Base-by-base conservation (phyloP, 2,329 filamentous ascomycete species). In the Botrytis galanthina region DNA sequence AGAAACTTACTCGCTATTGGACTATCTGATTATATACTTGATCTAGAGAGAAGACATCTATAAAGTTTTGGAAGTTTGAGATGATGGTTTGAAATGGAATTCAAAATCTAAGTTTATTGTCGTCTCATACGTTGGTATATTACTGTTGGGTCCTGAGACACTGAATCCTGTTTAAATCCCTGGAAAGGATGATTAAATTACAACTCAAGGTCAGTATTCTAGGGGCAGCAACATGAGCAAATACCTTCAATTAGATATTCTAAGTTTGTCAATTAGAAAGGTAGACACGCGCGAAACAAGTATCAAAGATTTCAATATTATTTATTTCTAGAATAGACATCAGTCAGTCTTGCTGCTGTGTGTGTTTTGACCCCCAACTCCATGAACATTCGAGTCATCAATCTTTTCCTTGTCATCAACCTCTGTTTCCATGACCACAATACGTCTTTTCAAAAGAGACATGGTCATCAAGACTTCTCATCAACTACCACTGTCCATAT, bases 391-490 rank as follows among this genome's bases (percentile, higher is more conserved):
- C 35, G 6, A 42, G 66, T 69, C 39, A 42, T 37, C 42, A n/a
- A n/a, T n/a, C 18, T 32, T 60, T 70, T 37, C 18, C 48, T 10
- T 48, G 5, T 10, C 18, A 39, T 29, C 48, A 29, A 51, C 29
- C 32, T n/a, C 51, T 42, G 29, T 61, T 68, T 44, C 59, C 14
- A 54, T 16, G 44, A 54, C 22, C 59, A 35, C 20, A 71, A 54
- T 51, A 29, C 22, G 37, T 26, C 59, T 12, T 61, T 3, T 9
- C 37, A 54, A 44, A 69, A 39, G 20, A 48, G 61, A 66, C 51
- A 51, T 32, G 14, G 29, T 60, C 63, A 72, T 72, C 71, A 69
- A 72, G 63, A 72, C 63, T 42, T 69, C 64, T 72, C 63, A 46
- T 60, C 37, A 54, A 51, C 35, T 26, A n/a, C 10, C 9, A 42